Percentiles rank a stretch among this genome's conserved stretches.
Conservation (phyloP, 129 eudicot genomes). For the Kitagawia praeruptora region DNA sequence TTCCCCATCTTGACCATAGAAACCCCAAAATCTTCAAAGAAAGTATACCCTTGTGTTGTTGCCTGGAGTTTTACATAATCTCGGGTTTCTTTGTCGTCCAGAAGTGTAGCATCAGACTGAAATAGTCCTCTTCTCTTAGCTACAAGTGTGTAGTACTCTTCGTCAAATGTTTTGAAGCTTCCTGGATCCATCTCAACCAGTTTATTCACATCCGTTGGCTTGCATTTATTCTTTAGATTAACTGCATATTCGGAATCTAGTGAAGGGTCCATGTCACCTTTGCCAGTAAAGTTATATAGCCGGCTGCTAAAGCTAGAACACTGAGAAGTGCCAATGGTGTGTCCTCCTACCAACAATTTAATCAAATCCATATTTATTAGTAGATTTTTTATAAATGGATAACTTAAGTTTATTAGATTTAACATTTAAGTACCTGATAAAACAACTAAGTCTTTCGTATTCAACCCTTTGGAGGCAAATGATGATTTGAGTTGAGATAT, state of each 20-base stretch:
- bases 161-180: constrained; percentile 9
- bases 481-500: constrained; percentile 22
- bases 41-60: constrained; percentile 23
- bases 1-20: constrained; percentile 73
- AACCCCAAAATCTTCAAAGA: constrained; percentile 39
- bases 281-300: constrained; percentile 22
- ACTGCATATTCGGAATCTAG: constrained; percentile 10
- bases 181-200: constrained; percentile 7
- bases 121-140: constrained; percentile 55
- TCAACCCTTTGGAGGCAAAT: constrained; percentile 45
- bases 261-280: constrained; percentile 22
- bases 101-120: constrained; percentile 57
- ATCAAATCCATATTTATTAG: not conserved
- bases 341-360: constrained; percentile 13
- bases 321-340: constrained; percentile 21
- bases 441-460: constrained; percentile 46
- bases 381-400: not conserved
- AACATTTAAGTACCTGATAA: constrained; percentile 34
- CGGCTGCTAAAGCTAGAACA: constrained; percentile 15
- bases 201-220: not conserved
- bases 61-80: constrained; percentile 36
- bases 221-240: not conserved
- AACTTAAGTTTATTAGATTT: too few species aligned
- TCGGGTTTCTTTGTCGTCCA: constrained; percentile 25
- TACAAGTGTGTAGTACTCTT: constrained; percentile 36